These are phyloP conservation scores for Bocquillonia castaneifolia DNA, from an alignment of 441 rosid species.

Conservation along the genomic window DNA sequence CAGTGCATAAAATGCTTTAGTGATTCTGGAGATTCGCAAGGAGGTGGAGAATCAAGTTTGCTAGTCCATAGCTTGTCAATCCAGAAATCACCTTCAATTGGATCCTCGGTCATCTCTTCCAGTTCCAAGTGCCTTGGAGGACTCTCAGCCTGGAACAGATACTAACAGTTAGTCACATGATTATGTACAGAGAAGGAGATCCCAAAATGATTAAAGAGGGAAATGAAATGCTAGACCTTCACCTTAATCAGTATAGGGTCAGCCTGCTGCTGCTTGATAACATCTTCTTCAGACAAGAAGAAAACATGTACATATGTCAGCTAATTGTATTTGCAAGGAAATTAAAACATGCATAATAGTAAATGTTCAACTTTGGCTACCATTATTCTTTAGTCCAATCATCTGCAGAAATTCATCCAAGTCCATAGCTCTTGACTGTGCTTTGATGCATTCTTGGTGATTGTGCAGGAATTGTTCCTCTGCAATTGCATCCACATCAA, in stretches of 20 bases:
- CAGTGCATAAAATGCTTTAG: slow-evolving; percentile 24
- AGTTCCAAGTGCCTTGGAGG: slow-evolving; percentile 27
- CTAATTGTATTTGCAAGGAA: slow-evolving; percentile 3
- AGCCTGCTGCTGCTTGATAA: slow-evolving; percentile 23
- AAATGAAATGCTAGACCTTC: slow-evolving; percentile 18
- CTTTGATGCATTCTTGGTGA: slow-evolving; percentile 50
- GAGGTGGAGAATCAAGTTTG: slow-evolving; percentile 32
- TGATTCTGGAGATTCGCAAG: slow-evolving; percentile 30
- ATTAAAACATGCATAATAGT: neutral
- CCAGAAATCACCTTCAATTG: slow-evolving; percentile 19
- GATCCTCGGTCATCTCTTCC: slow-evolving; percentile 35
- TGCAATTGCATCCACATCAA: slow-evolving; percentile 24
- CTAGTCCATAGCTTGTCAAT: slow-evolving; percentile 12
- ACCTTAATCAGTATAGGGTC: slow-evolving; percentile 16
- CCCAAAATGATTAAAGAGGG: neutral
- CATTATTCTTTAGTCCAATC: slow-evolving; percentile 40
- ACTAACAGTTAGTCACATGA: neutral
- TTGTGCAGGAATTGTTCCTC: slow-evolving; percentile 51
- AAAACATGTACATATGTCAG: neutral
- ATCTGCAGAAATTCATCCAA: slow-evolving; percentile 32
- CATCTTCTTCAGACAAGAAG: slow-evolving; percentile 23
- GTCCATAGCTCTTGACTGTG: slow-evolving; percentile 33
- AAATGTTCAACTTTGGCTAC: slow-evolving; percentile 17
- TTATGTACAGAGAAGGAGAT: neutral
- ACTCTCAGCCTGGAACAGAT: slow-evolving; percentile 28